A percentile compares a stretch with the other conserved stretches of the same genome.
Evolutionary conservation across 169 alveolate species (phyloP).

Genomic region (Ophryocystis elektroscirrha): DNA sequence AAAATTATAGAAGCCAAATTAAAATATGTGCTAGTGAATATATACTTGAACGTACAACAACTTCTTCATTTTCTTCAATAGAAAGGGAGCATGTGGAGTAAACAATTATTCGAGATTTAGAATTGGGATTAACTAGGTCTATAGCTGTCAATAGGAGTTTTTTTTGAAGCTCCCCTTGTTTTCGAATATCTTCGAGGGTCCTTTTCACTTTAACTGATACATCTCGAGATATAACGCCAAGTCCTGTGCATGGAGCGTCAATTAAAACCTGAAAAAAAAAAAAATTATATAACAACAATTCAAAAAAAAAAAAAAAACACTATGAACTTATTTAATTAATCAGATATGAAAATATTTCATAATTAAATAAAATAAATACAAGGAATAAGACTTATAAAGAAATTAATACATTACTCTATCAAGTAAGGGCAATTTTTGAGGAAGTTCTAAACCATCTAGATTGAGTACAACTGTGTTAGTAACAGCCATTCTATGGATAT

Average conservation of each 20-base stretch:
- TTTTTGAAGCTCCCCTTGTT: too few relatives aligned
- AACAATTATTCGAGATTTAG: too few relatives aligned
- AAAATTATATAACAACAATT: not conserved
- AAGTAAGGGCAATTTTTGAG: not conserved
- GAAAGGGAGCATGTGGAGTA: too few relatives aligned
- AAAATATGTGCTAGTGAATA: too few relatives aligned
- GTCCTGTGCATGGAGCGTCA: constrained; percentile 78
- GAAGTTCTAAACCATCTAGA: constrained; percentile 11
- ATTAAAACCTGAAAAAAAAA: constrained; percentile 64
- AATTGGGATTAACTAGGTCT: too few relatives aligned
- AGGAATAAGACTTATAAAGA: not conserved
- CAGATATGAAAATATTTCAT: not conserved
- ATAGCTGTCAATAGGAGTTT: too few relatives aligned
- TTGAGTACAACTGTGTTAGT: constrained; percentile 52
- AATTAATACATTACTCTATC: not conserved
- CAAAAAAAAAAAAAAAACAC: not conserved
- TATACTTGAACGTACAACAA: too few relatives aligned
- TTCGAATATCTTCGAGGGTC: too few relatives aligned
- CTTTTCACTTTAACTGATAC: constrained; percentile 53
- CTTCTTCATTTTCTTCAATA: too few relatives aligned
- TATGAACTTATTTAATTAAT: not conserved
- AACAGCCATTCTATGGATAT: constrained; percentile 52
- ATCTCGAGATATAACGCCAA: constrained; percentile 71
- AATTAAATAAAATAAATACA: not conserved
- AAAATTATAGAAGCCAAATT: too few relatives aligned